Conservation (phyloP, 2,329 filamentous ascomycete genomes). For the Penicillium sp. region DNA sequence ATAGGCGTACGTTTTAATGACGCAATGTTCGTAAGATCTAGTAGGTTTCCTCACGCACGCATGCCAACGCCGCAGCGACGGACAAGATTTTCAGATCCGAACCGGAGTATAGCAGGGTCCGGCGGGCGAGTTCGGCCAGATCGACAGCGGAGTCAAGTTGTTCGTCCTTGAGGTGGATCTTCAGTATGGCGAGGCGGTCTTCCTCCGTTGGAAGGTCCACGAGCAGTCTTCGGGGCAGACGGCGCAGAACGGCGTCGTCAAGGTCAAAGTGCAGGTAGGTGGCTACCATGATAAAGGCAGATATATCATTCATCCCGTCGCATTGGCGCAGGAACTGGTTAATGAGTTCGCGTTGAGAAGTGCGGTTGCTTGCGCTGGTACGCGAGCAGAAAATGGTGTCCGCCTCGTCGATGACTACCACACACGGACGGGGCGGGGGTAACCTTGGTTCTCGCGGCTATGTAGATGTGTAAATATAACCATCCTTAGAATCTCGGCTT, state of each 20-base stretch:
- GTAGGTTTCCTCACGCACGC: slow-evolving; percentile 51
- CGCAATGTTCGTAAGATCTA: too few species aligned
- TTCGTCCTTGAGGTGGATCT: slow-evolving; percentile 54
- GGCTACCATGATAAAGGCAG: slow-evolving; percentile 96
- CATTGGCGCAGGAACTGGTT: slow-evolving; percentile 97
- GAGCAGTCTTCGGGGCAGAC: slow-evolving; percentile 52
- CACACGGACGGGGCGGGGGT: slow-evolving; percentile 70
- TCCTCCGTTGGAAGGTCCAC: slow-evolving; percentile 52
- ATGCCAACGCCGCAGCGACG: slow-evolving; percentile 53
- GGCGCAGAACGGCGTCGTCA: slow-evolving; percentile 62
- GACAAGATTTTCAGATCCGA: slow-evolving; percentile 56
- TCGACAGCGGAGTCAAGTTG: slow-evolving; percentile 45
- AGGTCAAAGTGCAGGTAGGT: slow-evolving; percentile 95
- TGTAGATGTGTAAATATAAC: too few species aligned
- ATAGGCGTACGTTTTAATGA: too few species aligned
- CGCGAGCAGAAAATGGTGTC: slow-evolving; percentile 87
- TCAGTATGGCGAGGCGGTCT: slow-evolving; percentile 51
- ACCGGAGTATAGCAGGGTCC: slow-evolving; percentile 54
- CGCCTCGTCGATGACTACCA: slow-evolving; percentile 96
- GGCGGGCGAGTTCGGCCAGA: slow-evolving; percentile 45
- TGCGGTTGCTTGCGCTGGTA: slow-evolving; percentile 62
- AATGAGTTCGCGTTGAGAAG: slow-evolving; percentile 82
- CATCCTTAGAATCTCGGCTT: too few species aligned
- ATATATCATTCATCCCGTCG: slow-evolving; percentile 83
- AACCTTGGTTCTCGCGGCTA: too few species aligned